These are phyloP conservation scores for Nasturtium officinale DNA, from an alignment of 345 rosid genomes.

Conservation along the genomic window DNA sequence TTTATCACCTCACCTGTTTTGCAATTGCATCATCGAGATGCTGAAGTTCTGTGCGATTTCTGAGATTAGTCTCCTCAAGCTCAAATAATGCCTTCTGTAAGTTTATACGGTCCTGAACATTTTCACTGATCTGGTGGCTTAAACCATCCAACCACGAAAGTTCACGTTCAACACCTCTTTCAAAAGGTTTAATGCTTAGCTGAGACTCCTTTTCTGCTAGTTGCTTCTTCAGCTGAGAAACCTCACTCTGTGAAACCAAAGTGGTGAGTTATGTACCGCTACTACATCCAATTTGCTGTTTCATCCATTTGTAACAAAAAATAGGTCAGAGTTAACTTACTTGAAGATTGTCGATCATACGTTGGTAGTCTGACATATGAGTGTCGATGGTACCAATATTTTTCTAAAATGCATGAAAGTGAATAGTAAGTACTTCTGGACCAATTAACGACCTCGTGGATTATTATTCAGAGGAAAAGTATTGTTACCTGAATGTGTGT, in stretches of 20 bases:
- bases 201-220: slow-evolving; percentile 84
- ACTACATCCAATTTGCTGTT: background rate
- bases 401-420: slow-evolving; percentile 54
- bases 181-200: slow-evolving; percentile 71
- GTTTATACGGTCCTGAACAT: slow-evolving; percentile 91
- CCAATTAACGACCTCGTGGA: background rate
- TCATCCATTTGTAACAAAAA: background rate
- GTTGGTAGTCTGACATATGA: slow-evolving; percentile 91
- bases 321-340: slow-evolving; percentile 39
- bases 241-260: slow-evolving; percentile 65
- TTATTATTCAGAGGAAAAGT: slow-evolving; percentile 10
- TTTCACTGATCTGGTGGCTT: slow-evolving; percentile 94
- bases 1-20: slow-evolving; percentile 59
- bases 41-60: slow-evolving; percentile 74
- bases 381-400: slow-evolving; percentile 88
- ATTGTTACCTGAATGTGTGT: slow-evolving; percentile 65
- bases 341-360: slow-evolving; percentile 97
- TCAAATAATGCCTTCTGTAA: slow-evolving; percentile 89
- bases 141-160: slow-evolving; percentile 82
- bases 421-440: slow-evolving; percentile 28
- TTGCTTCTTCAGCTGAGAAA: slow-evolving; percentile 76
- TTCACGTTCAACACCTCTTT: slow-evolving; percentile 77
- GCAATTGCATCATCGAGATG: slow-evolving; percentile 87
- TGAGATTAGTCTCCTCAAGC: slow-evolving; percentile 87
- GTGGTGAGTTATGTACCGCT: slow-evolving; percentile 22